A percentile compares a stretch with the other conserved stretches of the same genome.
phyloP scores from a whole-genome alignment of 495 filamentous ascomycete species.

The Pyrenula aspistea region DNA sequence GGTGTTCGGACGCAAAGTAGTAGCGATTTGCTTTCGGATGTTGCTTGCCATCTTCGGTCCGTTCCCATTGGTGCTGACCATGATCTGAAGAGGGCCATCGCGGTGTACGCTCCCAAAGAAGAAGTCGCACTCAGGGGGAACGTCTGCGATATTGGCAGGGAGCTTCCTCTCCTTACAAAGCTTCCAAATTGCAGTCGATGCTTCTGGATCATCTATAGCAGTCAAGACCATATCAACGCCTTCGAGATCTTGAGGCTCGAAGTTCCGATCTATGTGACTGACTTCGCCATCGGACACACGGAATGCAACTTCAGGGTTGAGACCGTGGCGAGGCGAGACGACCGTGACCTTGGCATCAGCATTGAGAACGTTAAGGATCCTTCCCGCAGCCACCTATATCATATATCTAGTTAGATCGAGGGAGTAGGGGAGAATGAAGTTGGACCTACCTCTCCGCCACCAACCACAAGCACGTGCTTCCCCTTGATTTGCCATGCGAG shows the following conservation, averaged over 20 bases:
- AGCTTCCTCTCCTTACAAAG: conserved; percentile 77
- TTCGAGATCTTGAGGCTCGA: conserved; percentile 72
- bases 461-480: conserved; percentile 76
- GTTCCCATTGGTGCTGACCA: conserved; percentile 97
- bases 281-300: conserved; percentile 65
- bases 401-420: conserved; percentile 4
- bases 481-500: conserved; percentile 86
- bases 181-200: conserved; percentile 79
- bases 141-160: conserved; percentile 91
- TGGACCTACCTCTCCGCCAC: conserved; percentile 72
- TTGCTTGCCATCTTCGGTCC: conserved; percentile 84
- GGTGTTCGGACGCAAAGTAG: conserved; percentile 57
- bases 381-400: conserved; percentile 79
- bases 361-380: conserved; percentile 84
- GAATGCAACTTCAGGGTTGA: conserved; percentile 79
- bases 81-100: conserved; percentile 90
- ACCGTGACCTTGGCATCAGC: conserved; percentile 87
- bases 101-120: conserved; percentile 94
- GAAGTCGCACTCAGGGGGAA: conserved; percentile 94
- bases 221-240: conserved; percentile 75
- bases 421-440: background rate
- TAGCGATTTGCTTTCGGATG: conserved; percentile 72
- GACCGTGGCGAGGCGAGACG: conserved; percentile 62
- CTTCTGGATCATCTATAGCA: conserved; percentile 82
- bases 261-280: conserved; percentile 65